These are phyloP conservation scores for Isoetes taiwanensis DNA, from an alignment of 75 land plant species.

Conservation along the genomic window DNA sequence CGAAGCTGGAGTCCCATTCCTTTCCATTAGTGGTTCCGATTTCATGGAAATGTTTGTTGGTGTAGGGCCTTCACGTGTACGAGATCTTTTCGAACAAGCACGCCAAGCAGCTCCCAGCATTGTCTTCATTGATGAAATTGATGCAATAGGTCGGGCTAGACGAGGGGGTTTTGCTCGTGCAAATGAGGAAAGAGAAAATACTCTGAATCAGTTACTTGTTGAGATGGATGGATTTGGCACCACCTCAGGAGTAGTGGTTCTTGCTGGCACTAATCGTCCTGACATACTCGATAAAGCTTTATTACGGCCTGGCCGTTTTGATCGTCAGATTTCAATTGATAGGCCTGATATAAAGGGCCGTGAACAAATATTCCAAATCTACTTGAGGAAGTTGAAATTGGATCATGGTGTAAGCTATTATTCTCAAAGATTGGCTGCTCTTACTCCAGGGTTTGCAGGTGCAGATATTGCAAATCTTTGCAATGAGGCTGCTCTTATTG, in stretches of 20 bases:
- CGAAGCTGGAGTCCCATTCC: constrained; percentile 52
- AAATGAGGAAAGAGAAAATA: constrained; percentile 48
- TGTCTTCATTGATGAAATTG: constrained; percentile 60
- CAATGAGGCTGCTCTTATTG: constrained; percentile 55
- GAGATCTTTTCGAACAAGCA: constrained; percentile 47
- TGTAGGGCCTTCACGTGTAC: constrained; percentile 50
- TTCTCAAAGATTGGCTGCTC: constrained; percentile 31
- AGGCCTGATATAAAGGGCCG: constrained; percentile 43
- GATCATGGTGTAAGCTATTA: constrained; percentile 30
- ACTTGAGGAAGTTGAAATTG: constrained; percentile 34
- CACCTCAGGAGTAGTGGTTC: constrained; percentile 36
- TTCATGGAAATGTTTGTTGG: constrained; percentile 72
- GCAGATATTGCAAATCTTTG: constrained; percentile 17
- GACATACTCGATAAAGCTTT: constrained; percentile 53
- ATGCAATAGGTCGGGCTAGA: constrained; percentile 51
- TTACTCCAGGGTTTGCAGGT: constrained; percentile 55
- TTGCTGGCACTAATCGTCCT: constrained; percentile 53
- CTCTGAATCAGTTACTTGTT: constrained; percentile 45
- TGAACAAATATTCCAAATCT: constrained; percentile 40
- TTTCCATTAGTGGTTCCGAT: constrained; percentile 47
- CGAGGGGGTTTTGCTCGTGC: constrained; percentile 29
- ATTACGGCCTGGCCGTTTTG: constrained; percentile 58
- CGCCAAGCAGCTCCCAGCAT: constrained; percentile 37
- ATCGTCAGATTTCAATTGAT: constrained; percentile 40
- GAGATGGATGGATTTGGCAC: constrained; percentile 63